Percentiles rank a stretch among this genome's conserved stretches.
These are phyloP conservation scores for Lentinula detonsa DNA, from an alignment of 768 basidiomycete species.

Conservation along the genomic window DNA sequence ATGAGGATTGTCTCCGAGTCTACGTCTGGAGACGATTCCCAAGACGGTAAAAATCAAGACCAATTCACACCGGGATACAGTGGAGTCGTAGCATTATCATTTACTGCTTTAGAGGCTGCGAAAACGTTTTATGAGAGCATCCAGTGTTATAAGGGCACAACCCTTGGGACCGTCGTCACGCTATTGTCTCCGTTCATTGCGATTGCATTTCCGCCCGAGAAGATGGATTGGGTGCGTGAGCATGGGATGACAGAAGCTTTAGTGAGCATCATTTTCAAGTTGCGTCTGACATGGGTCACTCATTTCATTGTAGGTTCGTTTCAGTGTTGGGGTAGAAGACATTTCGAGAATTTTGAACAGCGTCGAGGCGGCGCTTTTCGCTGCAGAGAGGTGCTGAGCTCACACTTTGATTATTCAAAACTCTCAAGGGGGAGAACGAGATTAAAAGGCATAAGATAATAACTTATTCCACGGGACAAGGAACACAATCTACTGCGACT, in stretches of 20 bases:
- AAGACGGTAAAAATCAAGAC: slow-evolving; percentile 8
- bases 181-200: slow-evolving; percentile 91
- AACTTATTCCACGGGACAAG: slow-evolving; percentile 1
- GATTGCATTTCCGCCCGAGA: slow-evolving; percentile 68
- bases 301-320: background rate
- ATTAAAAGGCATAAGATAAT: background rate
- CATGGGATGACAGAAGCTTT: slow-evolving; percentile 82
- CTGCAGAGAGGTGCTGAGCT: slow-evolving; percentile 47
- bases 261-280: slow-evolving; percentile 50
- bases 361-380: slow-evolving; percentile 61
- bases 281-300: background rate
- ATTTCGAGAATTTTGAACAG: slow-evolving; percentile 43
- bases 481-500: slow-evolving; percentile 1
- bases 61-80: slow-evolving; percentile 53
- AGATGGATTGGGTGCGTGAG: slow-evolving; percentile 85
- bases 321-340: slow-evolving; percentile 86
- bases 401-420: background rate
- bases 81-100: slow-evolving; percentile 83
- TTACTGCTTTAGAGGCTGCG: slow-evolving; percentile 63
- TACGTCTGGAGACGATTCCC: slow-evolving; percentile 26
- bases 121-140: slow-evolving; percentile 81
- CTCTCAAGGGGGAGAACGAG: background rate
- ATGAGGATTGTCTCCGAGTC: slow-evolving; percentile 36
- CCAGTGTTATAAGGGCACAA: slow-evolving; percentile 83
- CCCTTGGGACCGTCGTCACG: slow-evolving; percentile 93